Base-by-base conservation (phyloP, 2,329 filamentous ascomycete species). In the Curvularia sp. region DNA sequence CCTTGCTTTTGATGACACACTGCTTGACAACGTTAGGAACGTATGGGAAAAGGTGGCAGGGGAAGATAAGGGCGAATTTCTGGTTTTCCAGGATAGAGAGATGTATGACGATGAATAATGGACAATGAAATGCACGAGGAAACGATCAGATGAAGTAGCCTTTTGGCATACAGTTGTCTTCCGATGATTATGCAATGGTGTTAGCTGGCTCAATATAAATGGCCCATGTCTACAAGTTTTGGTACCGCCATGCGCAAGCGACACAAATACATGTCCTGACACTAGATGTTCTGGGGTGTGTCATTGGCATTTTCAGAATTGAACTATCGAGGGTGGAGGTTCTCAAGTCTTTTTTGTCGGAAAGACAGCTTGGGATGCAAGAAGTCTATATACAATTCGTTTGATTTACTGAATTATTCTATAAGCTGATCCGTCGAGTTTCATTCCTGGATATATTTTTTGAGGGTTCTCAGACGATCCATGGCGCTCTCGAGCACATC, bases 1-100 rank as follows among this genome's bases (percentile, higher is more conserved):
- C 62, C 82, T 96, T 7, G 84, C 89, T 0, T 91, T 97, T 63
- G 86, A 92, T 67, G 94, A 97, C 66, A 72, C 79, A 0, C 79
- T 87, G 1, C 77, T 97, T 9, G 84, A 87, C 6, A 77, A 85
- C 26, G 90, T 97, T 1, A 85, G 85, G 59, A 76, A 84, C 9
- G 86, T 88, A 6, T 98, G 93, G 93, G 81, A 84, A 60, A 79
- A 81, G 49, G 82, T 93, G 4, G 80, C 85, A 64, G 85, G 83
- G 9, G 78, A 80, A 1, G 82, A 83, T 4, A 79, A 75, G 1
- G 79, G 79, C 18, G 77, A 84, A 44, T 97, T 95, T 69, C 88
- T 97, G 85, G 81, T 84, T 20, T 97, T 97, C 74, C 85, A 89
- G 49, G 90, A 95, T 59, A 84, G 92, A 24, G 88, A 93, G 71